Evolutionary conservation across 1,284 basidiomycete genomes (phyloP), one percentile per base, ranked within the genome.

Genomic region (Irpex sp.): DNA sequence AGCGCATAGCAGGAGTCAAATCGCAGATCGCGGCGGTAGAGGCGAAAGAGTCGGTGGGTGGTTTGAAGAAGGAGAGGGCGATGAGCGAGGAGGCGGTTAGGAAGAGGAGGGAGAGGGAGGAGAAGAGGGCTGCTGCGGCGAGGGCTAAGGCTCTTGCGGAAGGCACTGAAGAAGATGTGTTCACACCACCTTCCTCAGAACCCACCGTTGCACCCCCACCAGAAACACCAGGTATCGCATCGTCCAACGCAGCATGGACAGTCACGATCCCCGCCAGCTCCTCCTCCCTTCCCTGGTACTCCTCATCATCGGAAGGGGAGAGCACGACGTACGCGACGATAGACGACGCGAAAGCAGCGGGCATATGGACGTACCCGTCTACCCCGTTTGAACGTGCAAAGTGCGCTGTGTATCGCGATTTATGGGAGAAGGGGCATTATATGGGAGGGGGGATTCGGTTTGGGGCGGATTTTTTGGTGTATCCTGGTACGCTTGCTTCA

Each of bases 391-490:
- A 97, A 71, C 79, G 83, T 1, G 92, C 93, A 4, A 83, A 86
- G 62, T 93, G 90, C 66, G 89, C 82, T 4, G 89, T 95, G 4
- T 97, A 95, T 74, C 83, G 83, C 54, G 88, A 88, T 65, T 75
- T 98, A 15, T 92, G 92, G 87, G 82, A 87, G 65, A 83, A 89
- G 76, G 93, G 92, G 1, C 89, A 89, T 74, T 97, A 86, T 72
- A 85, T 97, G 83, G 94, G 94, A 55, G 86, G 85, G 0, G 95
- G 94, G 0, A 87, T 96, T 70, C 92, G 91, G 70, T 99, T 99
- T 71, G 97, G 97, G 5, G 96, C 95, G 1, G 94, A 98, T 70
- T 98, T 95, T 75, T 79, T 98, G 49, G 91, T 98, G 1, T 99
- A 99, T 77, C 97, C 97, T 59, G 95, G 94, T 94, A 69, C 58